Evolutionary conservation across 2,329 filamentous ascomycete genomes (phyloP).

Genomic region (Chrysoporthe cubensis): DNA sequence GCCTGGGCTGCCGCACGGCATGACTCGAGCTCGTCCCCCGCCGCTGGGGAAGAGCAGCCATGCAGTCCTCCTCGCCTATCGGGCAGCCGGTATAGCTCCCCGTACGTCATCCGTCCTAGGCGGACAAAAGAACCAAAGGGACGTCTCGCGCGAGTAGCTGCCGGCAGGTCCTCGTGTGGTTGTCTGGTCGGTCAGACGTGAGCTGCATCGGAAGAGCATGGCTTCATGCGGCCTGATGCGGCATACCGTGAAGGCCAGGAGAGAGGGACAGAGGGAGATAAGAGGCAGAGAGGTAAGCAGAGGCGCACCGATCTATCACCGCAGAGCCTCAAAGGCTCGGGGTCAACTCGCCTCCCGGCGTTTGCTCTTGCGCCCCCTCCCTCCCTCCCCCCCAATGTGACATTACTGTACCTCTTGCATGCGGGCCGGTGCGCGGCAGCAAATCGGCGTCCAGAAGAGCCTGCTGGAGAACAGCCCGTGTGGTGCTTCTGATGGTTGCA

Average conservation of each 20-base stretch:
- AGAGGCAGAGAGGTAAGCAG: too few species aligned
- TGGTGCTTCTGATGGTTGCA: background rate
- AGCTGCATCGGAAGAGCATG: slow-evolving; percentile 14
- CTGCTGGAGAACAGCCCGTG: background rate
- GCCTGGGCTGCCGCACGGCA: slow-evolving; percentile 7
- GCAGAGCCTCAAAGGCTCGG: slow-evolving; percentile 11
- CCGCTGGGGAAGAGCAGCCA: slow-evolving; percentile 13
- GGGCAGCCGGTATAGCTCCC: slow-evolving; percentile 18
- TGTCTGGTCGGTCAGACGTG: slow-evolving; percentile 15
- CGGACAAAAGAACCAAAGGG: slow-evolving; percentile 8
- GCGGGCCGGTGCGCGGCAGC: background rate
- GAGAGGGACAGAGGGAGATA: background rate
- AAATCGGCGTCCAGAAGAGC: slow-evolving; percentile 2
- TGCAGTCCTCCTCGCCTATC: slow-evolving; percentile 16
- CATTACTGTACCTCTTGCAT: background rate
- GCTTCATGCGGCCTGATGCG: slow-evolving; percentile 10
- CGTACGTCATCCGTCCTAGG: background rate
- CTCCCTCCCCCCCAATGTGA: too few species aligned
- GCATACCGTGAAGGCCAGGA: background rate
- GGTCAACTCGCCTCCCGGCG: background rate
- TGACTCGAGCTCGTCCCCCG: slow-evolving; percentile 9
- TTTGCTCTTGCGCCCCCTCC: background rate
- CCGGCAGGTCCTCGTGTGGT: background rate
- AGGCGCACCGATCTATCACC: background rate
- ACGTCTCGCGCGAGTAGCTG: background rate